Evolutionary conservation across 352 stramenopile genomes (phyloP).

Genomic region (Phytopythium litorale): DNA sequence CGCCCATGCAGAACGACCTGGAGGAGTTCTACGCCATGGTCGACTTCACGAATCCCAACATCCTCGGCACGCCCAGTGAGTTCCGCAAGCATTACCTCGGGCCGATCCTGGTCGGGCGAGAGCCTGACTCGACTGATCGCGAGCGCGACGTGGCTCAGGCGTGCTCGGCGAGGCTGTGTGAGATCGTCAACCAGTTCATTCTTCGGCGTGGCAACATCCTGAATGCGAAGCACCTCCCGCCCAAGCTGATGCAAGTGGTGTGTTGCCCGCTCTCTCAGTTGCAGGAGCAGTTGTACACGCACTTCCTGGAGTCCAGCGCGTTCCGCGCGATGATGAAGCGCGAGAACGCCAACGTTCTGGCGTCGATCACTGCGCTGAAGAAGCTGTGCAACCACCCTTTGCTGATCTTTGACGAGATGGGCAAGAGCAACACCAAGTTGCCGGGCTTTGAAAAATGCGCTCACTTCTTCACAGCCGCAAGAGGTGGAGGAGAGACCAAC

Average conservation of each 20-base stretch:
- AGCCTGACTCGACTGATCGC: conserved; percentile 88
- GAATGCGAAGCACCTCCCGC: conserved; percentile 97
- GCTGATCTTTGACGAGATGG: conserved; percentile 89
- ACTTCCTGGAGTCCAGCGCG: conserved; percentile 94
- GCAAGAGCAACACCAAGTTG: conserved; percentile 78
- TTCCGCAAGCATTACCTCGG: conserved; percentile 93
- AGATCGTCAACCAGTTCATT: conserved; percentile 99
- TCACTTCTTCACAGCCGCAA: conserved; percentile 52
- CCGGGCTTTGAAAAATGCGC: conserved; percentile 76
- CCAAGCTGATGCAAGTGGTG: conserved; percentile 99
- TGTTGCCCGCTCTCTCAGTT: conserved; percentile 96
- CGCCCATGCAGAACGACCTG: conserved; percentile 98
- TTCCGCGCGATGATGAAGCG: conserved; percentile 95
- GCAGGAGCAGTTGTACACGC: conserved; percentile 96
- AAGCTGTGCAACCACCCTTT: conserved; percentile 98
- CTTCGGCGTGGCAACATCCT: conserved; percentile 96
- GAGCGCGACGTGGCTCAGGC: conserved; percentile 67
- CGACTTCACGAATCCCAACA: conserved; percentile 86
- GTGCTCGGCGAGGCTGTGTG: conserved; percentile 94
- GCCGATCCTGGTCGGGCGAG: conserved; percentile 86
- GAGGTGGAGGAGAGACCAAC: conserved; percentile 4
- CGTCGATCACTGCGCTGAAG: conserved; percentile 91
- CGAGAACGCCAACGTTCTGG: conserved; percentile 88
- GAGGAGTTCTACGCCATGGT: conserved; percentile 99
- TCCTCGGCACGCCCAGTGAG: conserved; percentile 76